Percentiles rank a stretch among this genome's conserved stretches.
Conservation (phyloP, 306 rosid genomes). For the Acacia confusa region DNA sequence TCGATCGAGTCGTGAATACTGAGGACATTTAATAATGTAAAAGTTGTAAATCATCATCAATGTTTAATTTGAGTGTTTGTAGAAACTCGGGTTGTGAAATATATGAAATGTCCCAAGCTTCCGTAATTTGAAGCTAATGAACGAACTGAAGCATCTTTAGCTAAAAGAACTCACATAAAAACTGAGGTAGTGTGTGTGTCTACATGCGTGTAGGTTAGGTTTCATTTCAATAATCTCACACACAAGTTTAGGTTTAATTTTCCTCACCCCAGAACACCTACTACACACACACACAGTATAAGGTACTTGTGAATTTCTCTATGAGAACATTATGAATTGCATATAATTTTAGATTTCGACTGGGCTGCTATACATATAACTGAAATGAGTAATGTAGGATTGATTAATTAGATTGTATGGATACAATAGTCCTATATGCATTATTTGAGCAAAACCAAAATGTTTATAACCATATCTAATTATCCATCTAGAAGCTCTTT, state of each 20-base stretch:
- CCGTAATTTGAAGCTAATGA: background rate
- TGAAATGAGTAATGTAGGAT: background rate
- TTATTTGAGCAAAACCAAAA: background rate
- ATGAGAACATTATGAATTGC: background rate
- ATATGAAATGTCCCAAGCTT: background rate
- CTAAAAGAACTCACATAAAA: background rate
- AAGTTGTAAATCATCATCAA: slow-evolving; percentile 31
- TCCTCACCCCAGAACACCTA: background rate
- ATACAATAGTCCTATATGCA: background rate
- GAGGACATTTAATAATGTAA: slow-evolving; percentile 42
- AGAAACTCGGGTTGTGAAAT: slow-evolving; percentile 7
- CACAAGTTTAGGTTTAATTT: background rate
- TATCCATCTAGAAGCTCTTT: background rate
- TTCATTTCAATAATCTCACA: background rate
- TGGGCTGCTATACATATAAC: background rate
- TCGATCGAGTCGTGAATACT: slow-evolving; percentile 39
- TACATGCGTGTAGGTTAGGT: background rate
- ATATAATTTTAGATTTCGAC: background rate
- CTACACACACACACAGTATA: too few species aligned
- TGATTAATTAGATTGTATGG: background rate
- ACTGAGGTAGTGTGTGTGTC: background rate
- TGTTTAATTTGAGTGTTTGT: slow-evolving; percentile 28
- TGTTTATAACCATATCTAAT: background rate
- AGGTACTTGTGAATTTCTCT: background rate
- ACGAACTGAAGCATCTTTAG: background rate